Conservation (phyloP, 805 yeast species). For the Tetrapisispora pingtungensis region DNA sequence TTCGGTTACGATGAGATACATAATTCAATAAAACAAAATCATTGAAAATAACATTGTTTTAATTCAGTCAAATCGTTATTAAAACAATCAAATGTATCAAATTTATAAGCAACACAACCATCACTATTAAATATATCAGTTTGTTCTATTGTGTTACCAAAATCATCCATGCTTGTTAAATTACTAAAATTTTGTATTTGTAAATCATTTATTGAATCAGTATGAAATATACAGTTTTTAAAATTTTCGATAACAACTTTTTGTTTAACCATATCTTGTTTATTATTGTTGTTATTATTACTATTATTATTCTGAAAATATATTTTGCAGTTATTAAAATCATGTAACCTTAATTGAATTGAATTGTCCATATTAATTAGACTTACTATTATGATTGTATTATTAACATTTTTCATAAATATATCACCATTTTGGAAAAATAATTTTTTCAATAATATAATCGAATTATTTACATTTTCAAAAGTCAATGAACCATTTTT, state of each 20-base stretch:
- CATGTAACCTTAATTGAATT: conserved; percentile 21
- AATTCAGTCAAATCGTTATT: too few relatives aligned
- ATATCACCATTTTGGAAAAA: conserved; percentile 21
- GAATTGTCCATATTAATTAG: conserved; percentile 8
- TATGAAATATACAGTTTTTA: conserved; percentile 15
- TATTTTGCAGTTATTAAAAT: conserved; percentile 16
- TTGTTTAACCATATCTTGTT: conserved; percentile 6
- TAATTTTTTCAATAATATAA: conserved; percentile 9
- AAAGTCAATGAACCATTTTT: conserved; percentile 14
- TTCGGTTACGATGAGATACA: too few relatives aligned
- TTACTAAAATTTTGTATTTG: conserved; percentile 20
- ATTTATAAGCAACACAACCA: not conserved
- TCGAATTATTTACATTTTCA: conserved; percentile 8
- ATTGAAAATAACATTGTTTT: too few relatives aligned
- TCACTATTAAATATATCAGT: conserved; percentile 5
- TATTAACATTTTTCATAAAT: conserved; percentile 11
- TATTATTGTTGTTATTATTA: too few relatives aligned
- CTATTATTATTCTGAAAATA: conserved; percentile 3
- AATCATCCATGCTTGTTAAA: not conserved
- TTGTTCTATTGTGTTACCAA: not conserved
- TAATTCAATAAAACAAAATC: too few relatives aligned
- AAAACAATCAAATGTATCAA: not conserved
- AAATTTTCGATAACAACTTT: conserved; percentile 21
- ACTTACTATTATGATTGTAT: conserved; percentile 9
- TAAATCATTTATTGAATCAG: conserved; percentile 7